These are phyloP conservation scores for Thraustotheca clavata DNA, from an alignment of 352 stramenopile species.

Conservation along the genomic window DNA sequence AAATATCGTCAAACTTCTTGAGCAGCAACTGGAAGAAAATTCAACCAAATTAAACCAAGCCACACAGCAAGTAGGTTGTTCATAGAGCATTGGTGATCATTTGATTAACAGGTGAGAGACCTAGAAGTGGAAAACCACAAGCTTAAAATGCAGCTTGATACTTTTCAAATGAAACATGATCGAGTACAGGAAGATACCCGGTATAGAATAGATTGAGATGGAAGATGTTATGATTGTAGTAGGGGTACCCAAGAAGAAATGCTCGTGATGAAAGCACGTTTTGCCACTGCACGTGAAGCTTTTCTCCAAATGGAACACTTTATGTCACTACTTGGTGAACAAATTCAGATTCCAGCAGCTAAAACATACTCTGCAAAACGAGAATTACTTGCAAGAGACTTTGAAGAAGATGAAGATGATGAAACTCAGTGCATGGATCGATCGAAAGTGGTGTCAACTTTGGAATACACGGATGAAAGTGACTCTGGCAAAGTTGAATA, in stretches of 20 bases:
- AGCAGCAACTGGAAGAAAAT: not conserved
- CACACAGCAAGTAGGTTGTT: slow-evolving; percentile 4
- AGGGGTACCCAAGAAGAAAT: slow-evolving; percentile 15
- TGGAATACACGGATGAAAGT: not conserved
- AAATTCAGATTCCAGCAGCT: not conserved
- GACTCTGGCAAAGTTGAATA: not conserved
- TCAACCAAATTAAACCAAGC: not conserved
- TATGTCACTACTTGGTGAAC: slow-evolving; percentile 1
- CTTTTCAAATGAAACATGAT: not conserved
- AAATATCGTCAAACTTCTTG: not conserved
- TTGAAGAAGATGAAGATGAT: slow-evolving; percentile 6
- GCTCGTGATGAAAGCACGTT: slow-evolving; percentile 20
- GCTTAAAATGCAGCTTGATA: slow-evolving; percentile 6
- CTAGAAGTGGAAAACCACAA: slow-evolving; percentile 14
- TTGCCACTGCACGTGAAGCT: slow-evolving; percentile 11
- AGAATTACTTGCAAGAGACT: too few species aligned
- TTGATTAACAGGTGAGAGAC: not conserved
- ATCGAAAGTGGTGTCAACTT: not conserved
- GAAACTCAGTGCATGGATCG: slow-evolving; percentile 17
- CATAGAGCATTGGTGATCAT: not conserved
- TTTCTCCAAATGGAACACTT: slow-evolving; percentile 13
- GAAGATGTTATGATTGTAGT: not conserved
- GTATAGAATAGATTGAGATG: not conserved
- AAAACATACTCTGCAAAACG: not conserved
- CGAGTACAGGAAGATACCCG: slow-evolving; percentile 7